Evolutionary conservation across 2,329 filamentous ascomycete species (phyloP), one percentile per base, ranked within the genome.

Genomic region (Fusarium hostae): DNA sequence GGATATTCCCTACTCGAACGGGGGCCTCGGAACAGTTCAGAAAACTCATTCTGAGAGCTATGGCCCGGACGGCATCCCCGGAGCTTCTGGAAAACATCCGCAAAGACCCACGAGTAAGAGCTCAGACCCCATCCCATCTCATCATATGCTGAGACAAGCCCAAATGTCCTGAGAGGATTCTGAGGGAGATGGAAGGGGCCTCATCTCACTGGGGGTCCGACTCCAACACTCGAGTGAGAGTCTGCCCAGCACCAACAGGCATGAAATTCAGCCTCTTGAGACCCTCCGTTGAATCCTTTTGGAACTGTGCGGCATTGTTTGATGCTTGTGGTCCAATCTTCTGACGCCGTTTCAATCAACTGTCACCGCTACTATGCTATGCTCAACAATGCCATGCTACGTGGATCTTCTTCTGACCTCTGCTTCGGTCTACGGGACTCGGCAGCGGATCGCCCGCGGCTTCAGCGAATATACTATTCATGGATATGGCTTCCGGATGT

Each of bases 161-260:
- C 56, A 54, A 47, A 35, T 66, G 28, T 52, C 54, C 59, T 43
- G 50, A 50, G 35, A 30, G 28, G 18, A 48, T n/a, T 67, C 61
- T 73, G 71, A 70, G 66, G 74, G 74, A 76, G 71, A 75, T 76
- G 70, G 71, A 68, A 76, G 75, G 75, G 73, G 73, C 52, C 58
- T 64, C 45, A 54, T 52, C 30, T 40, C 48, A n/a, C 48, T 40
- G 54, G 56, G 54, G 57, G 51, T 37, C 57, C 10, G 24, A 44
- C 24, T 51, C 43, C 48, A 44, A 71, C 54, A 45, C 16, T 47
- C 24, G 16, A 34, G 22, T 37, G 37, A 35, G 44, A 24, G 34
- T 39, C 48, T 52, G 32, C 22, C n/a, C 30, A 65, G 26, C 37
- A 39, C 24, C n/a, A 30, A n/a, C 35, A 28, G 39, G 44, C 57